Base-by-base conservation (phyloP, 306 rosid species). In the Trifolium repens region DNA sequence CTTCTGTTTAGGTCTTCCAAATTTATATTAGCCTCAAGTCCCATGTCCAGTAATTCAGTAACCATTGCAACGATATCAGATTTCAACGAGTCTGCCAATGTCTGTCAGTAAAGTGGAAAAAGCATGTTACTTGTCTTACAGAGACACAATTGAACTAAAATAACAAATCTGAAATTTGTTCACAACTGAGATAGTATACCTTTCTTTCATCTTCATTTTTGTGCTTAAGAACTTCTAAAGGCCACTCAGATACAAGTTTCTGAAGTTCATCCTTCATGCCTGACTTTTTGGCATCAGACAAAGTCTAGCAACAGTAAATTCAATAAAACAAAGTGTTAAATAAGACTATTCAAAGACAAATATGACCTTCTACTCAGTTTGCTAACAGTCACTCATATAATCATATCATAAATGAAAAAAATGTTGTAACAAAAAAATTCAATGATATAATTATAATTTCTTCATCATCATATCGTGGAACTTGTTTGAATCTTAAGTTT, bases 211-310 rank as follows among this genome's bases (percentile, higher is more conserved):
- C 92, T 63, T 83, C 88, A 37, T 88, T 86, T 71, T 80, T 88
- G 90, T 63, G 79, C 83, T 86, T 84, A 46, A 87, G 80, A 82
- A 91, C 92, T 78, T 88, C 88, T 46, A 46, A 57, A 22, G 91
- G 94, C 97, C 97, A 93, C 85, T 89, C 96, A 17, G 80, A 88
- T 65, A 87, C 89, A 79, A 93, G 85, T 81, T 89, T 87, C 72
- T 89, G 87, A 58, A 91, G 87, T 77, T 87, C 94, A 47, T 67
- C 86, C 66, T 49, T 67, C 58, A 91, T 60, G 77, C 80, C 80
- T 1, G 85, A 74, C 87, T 87, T 88, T 84, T 86, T 87, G 14
- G 88, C 78, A 81, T 89, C 89, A 14, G 96, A 58, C 80, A 88
- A 72, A 75, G 57, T 83, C 98, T 93, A 83, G 71, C 66, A 70